Evolutionary conservation across 352 stramenopile genomes (phyloP), one percentile per base, ranked within the genome.

Genomic region (Thalassiosira mediterranea): DNA sequence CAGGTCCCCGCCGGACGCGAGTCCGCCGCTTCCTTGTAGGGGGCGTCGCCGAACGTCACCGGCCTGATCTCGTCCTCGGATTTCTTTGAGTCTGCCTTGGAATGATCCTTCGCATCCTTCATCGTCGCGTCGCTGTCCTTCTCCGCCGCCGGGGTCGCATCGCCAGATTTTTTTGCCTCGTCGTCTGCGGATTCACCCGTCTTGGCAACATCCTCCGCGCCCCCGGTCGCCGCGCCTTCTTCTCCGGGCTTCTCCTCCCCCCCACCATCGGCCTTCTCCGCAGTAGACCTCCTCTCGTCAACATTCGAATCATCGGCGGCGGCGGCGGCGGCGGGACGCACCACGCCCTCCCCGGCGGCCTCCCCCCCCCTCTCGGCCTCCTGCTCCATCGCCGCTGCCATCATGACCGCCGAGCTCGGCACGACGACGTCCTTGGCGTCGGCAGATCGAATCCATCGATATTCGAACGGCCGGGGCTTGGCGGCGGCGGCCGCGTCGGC

Each of bases 381-480:
- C 44, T 37, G 48, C 15, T 49, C 48, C 13, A 44, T 59, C 17
- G 34, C 44, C 19, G 32, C 37, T 1, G 49, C 32, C 21, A 61
- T 28, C 2, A 76, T 46, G 21, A 76, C n/a, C 59, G 78, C 38
- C 15, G 68, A 71, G 34, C 67, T 81, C 17, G 84, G 84, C 26
- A 90, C 59, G 10, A 73, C 17, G 44, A 88, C 72, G 23, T 63
- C 21, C 0, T 40, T 74, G 1, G 84, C 74, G 63, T 83, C 67
- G 2, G 72, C 66, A 11, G 51, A 3, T 15, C 72, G 47, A 19
- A 77, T 15, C 57, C 72, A 90, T 11, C 26, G 56, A 51, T 90
- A 90, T 1, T 29, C 28, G 76, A 90, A 88, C 2, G 81, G 76
- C 28, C 70, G 38, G 29, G 56, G 47, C 42, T 69, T 60, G 23